Evolutionary conservation across 371 early-diverging fungal genomes (phyloP), one percentile per base, ranked within the genome.

Genomic region (Apophysomyces sp.): DNA sequence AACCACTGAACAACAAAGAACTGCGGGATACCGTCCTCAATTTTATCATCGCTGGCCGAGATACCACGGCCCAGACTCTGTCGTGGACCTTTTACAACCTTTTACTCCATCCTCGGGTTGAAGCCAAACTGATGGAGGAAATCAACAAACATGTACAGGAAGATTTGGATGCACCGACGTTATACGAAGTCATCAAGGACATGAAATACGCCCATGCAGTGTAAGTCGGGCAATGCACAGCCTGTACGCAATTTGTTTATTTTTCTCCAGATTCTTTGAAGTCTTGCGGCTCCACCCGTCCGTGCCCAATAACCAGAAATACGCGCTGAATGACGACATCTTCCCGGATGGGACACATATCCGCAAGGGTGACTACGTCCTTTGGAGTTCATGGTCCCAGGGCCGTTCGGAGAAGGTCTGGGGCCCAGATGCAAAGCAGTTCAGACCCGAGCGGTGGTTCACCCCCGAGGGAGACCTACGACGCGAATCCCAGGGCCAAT

Each of bases 21-120:
- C 71, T 91, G 31, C 71, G 82, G 3, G 91, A 92, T 66, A 78
- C 86, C 54, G 79, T 90, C 2, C 58, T 91, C 52, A 92, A 90
- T 72, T 86, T 90, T 65, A 81, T 89, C 57, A 84, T 89, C 64
- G 88, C 81, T 21, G 81, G 76, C 3, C 74, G 90, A 13, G 90
- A 90, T 55, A 88, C 90, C 0, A 91, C 92, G 2, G 88, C 90
- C 0, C 89, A 89, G 61, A 85, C 89, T 1, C 77, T 92, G 11
- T 82, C 82, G 5, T 92, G 93, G 93, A 78, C 84, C 27, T 83
- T 89, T 60, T 89, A 80, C 53, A 72, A 72, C 31, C 73, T 92
- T 18, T 66, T 80, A 53, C 70, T 76, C 27, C 76, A 86, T 52
- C 83, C 87, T 0, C 61, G 71, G 1, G 81, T 87, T 0, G 82